A percentile compares a stretch with the other conserved stretches of the same genome.
Conservation (phyloP, 768 basidiomycete genomes). For the Lactifluus volemus region DNA sequence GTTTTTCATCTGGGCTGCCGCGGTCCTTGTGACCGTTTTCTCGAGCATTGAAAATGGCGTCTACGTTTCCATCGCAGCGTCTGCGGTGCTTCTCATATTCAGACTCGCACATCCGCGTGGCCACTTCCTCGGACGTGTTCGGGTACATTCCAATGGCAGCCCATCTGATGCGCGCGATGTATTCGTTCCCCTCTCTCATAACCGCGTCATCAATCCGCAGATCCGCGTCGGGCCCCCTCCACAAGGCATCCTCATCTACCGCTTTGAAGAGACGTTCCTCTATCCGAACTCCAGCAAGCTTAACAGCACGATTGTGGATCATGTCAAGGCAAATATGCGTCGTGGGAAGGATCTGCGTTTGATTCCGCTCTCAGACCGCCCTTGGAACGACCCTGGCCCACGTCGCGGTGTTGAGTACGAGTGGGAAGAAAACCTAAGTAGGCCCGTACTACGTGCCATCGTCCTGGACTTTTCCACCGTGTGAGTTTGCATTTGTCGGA, state of each 20-base stretch:
- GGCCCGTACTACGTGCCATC: conserved; percentile 71
- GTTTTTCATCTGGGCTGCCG: conserved; percentile 80
- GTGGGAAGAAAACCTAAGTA: conserved; percentile 45
- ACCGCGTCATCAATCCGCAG: conserved; percentile 54
- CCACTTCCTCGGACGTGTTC: conserved; percentile 82
- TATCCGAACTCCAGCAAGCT: conserved; percentile 68
- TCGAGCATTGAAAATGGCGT: conserved; percentile 92
- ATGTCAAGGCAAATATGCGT: conserved; percentile 70
- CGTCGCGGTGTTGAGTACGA: conserved; percentile 35
- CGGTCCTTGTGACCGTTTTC: conserved; percentile 86
- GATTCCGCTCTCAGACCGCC: conserved; percentile 62
- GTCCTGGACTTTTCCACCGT: conserved; percentile 87
- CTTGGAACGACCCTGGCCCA: conserved; percentile 94
- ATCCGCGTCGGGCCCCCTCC: conserved; percentile 69
- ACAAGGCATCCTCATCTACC: conserved; percentile 86
- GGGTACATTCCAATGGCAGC: conserved; percentile 36
- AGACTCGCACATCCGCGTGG: conserved; percentile 85
- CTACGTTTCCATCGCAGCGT: conserved; percentile 77
- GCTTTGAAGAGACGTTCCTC: conserved; percentile 83
- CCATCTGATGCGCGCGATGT: conserved; percentile 52
- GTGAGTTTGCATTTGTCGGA: conserved; percentile 31
- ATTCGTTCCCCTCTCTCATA: conserved; percentile 64
- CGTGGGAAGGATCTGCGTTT: conserved; percentile 64
- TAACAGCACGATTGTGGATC: conserved; percentile 68
- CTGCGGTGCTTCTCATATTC: conserved; percentile 70